Base-by-base conservation (phyloP, 139 green algal species). In the Edaphochlamys debaryana region DNA sequence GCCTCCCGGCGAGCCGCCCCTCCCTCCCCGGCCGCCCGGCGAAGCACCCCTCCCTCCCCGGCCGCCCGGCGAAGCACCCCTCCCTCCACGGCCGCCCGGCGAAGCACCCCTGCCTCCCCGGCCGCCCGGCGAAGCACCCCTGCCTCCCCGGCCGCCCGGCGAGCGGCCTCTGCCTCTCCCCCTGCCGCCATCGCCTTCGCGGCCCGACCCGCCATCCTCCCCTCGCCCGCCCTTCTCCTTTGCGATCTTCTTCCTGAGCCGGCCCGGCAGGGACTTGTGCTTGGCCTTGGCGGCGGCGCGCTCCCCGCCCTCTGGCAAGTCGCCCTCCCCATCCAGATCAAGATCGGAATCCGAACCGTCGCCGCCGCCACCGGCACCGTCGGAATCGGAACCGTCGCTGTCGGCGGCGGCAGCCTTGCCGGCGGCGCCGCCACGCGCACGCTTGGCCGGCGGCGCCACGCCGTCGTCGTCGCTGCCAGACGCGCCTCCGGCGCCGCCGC, bases 161-260 rank as follows among this genome's bases (percentile, higher is more conserved):
- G 27, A 2, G 4, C 27, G 19, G n/a, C 60, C 60, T 30, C 60
- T n/a, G 8, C 60, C 60, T 9, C 60, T 5, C 1, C n/a, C n/a
- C 60, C 60, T 20, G n/a, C 60, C n/a, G 30, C 60, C 60, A 0
- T 23, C 60, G n/a, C 60, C 17, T 30, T n/a, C 60, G 0, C n/a
- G n/a, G n/a, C 30, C 60, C 34, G 6, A 7, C 7, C 66, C 66
- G 6, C 37, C 9, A 36, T 36, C 19, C 34, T 29, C 8, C 34
- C 36, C 64, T 3, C 64, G 13, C 62, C 62, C 40, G 3, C 30
- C 64, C 67, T 56, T 79, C 1, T 71, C 69, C 83, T 86, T 87
- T 34, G 90, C 90, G 30, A 96, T 68, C 85, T 95, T 96, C 79
- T 95, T 95, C 15, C 93, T 76, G 45, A 96, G 79, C 68, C 93